A percentile compares a stretch with the other conserved stretches of the same genome.
phyloP scores from a whole-genome alignment of 345 rosid species.

The Trapa bicornis region DNA sequence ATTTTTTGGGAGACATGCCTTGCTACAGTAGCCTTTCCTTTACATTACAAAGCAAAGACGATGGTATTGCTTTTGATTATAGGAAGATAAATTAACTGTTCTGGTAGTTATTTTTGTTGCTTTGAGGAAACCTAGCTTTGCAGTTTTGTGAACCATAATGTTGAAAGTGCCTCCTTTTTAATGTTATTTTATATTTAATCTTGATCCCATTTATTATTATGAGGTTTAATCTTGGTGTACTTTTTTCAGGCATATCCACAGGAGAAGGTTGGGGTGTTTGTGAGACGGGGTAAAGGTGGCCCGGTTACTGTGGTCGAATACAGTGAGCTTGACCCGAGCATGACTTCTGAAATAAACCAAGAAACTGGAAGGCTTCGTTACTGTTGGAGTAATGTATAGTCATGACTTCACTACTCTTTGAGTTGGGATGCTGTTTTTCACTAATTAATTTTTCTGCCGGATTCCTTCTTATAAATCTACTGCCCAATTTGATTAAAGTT shows the following conservation, averaged over 20 bases:
- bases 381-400: slow-evolving; percentile 96
- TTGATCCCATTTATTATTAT: background rate
- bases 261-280: slow-evolving; percentile 93
- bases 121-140: background rate
- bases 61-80: background rate
- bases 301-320: slow-evolving; percentile 94
- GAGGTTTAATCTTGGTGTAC: background rate
- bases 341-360: slow-evolving; percentile 90
- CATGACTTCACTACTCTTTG: slow-evolving; percentile 1
- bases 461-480: background rate
- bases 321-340: slow-evolving; percentile 75
- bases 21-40: background rate
- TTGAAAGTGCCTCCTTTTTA: background rate
- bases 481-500: background rate
- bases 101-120: background rate
- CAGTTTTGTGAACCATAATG: background rate
- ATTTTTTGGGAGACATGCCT: background rate
- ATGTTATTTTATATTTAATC: background rate
- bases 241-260: slow-evolving; percentile 82
- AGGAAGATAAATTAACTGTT: background rate
- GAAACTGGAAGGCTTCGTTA: slow-evolving; percentile 87
- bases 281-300: slow-evolving; percentile 96
- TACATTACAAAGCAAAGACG: background rate
- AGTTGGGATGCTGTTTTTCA: background rate
- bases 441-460: background rate